phyloP scores from a whole-genome alignment of 805 yeast species.

The Saturnispora galanensis region DNA sequence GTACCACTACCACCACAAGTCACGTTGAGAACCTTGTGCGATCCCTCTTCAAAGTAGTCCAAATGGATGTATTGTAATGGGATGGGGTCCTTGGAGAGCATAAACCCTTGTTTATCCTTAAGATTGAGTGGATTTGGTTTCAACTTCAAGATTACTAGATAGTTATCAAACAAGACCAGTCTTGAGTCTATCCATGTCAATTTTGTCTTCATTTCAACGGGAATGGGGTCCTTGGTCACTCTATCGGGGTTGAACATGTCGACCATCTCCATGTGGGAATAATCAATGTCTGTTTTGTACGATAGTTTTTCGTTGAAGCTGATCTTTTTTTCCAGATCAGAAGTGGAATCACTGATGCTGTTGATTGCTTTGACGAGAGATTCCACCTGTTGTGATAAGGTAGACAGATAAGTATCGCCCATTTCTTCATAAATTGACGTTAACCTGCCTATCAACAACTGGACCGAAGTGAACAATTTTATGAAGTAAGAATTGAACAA shows the following conservation, averaged over 20 bases:
- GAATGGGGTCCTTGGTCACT: conserved; percentile 19
- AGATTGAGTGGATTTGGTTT: conserved; percentile 10
- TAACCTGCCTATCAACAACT: conserved; percentile 19
- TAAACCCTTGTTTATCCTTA: conserved; percentile 15
- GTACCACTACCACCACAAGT: conserved; percentile 19
- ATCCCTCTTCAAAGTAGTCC: conserved; percentile 13
- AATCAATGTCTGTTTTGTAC: conserved; percentile 20
- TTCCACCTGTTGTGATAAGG: conserved; percentile 14
- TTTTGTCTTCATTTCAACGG: conserved; percentile 14
- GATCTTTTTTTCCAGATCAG: conserved; percentile 25
- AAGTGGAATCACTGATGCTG: conserved; percentile 22
- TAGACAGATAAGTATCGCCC: conserved; percentile 10
- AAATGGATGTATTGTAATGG: conserved; percentile 21
- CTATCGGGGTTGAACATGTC: conserved; percentile 23
- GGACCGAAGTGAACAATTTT: conserved; percentile 24
- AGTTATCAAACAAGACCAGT: conserved; percentile 32
- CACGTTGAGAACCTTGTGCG: conserved; percentile 15
- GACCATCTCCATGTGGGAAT: conserved; percentile 23
- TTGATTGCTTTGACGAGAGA: conserved; percentile 18
- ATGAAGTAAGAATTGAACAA: conserved; percentile 24
- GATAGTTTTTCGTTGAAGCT: conserved; percentile 23
- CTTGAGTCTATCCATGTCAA: conserved; percentile 35
- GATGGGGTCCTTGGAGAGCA: conserved; percentile 20
- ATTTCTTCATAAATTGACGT: conserved; percentile 17
- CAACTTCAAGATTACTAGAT: conserved; percentile 17